Percentiles rank a stretch among this genome's conserved stretches.
Evolutionary conservation across 2,329 filamentous ascomycete genomes (phyloP).

Genomic region (Nemania sp.): DNA sequence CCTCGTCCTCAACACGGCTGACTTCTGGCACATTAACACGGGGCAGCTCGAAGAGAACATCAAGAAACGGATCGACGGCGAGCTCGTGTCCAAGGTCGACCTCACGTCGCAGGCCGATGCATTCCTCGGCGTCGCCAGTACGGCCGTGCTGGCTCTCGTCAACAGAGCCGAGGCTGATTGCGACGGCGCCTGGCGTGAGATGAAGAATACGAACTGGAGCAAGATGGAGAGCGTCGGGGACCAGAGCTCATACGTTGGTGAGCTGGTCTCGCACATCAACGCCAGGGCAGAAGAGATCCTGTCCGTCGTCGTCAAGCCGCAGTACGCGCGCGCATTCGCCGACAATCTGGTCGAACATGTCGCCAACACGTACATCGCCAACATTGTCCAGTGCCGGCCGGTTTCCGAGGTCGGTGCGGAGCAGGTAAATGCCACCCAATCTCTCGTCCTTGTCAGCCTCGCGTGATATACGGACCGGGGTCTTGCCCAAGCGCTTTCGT

Average conservation of each 20-base stretch:
- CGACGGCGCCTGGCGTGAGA: constrained; percentile 91
- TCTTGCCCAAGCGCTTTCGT: not conserved
- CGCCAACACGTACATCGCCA: constrained; percentile 76
- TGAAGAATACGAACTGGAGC: constrained; percentile 95
- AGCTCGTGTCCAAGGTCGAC: constrained; percentile 77
- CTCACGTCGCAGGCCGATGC: constrained; percentile 91
- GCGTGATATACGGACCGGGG: not conserved
- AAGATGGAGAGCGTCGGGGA: constrained; percentile 92
- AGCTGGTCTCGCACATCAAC: constrained; percentile 76
- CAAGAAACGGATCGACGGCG: constrained; percentile 83
- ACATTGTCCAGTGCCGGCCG: constrained; percentile 85
- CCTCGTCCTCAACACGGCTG: constrained; percentile 90
- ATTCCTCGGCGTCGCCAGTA: constrained; percentile 92
- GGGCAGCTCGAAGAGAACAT: constrained; percentile 94
- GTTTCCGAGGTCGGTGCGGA: constrained; percentile 94
- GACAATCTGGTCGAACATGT: constrained; percentile 94
- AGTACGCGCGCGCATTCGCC: constrained; percentile 92
- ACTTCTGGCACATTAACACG: constrained; percentile 95
- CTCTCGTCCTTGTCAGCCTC: not conserved
- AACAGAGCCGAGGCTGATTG: constrained; percentile 80
- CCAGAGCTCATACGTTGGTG: constrained; percentile 87
- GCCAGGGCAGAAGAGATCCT: constrained; percentile 75
- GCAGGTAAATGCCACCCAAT: constrained; percentile 60
- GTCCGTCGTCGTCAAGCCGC: constrained; percentile 79
- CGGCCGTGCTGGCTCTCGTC: constrained; percentile 82